These are phyloP conservation scores for Plasmodium billcollinsi DNA, from an alignment of 169 alveolate genomes.

Conservation along the genomic window DNA sequence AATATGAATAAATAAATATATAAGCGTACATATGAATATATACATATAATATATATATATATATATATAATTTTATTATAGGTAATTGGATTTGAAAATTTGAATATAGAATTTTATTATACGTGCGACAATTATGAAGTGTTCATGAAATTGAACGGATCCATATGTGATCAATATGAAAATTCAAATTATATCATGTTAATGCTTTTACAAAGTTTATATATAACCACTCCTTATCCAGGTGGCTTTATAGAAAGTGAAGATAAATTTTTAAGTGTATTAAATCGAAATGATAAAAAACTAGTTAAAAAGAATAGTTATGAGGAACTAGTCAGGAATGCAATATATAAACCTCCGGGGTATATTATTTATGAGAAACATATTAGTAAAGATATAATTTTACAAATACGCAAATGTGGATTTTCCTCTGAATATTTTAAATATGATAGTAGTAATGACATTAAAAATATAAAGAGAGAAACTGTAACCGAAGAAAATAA, in stretches of 20 bases:
- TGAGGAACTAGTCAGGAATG: background rate
- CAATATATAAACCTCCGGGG: constrained; percentile 68
- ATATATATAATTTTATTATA: background rate
- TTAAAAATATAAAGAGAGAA: background rate
- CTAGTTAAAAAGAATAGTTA: background rate
- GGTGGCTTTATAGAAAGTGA: constrained; percentile 72
- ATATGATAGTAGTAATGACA: background rate
- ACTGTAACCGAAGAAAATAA: background rate
- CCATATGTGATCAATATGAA: constrained; percentile 68
- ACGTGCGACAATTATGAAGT: constrained; percentile 68
- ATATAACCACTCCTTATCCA: constrained; percentile 72
- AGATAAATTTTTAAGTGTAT: constrained; percentile 39
- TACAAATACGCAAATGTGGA: constrained; percentile 71
- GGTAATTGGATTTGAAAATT: constrained; percentile 56
- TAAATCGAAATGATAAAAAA: constrained; percentile 43
- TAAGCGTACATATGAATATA: background rate
- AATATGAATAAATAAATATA: background rate
- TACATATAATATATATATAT: constrained; percentile 1
- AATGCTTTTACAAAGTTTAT: constrained; percentile 58
- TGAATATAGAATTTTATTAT: constrained; percentile 60
- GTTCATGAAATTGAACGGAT: constrained; percentile 59
- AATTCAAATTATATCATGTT: constrained; percentile 61
- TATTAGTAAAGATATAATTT: constrained; percentile 56
- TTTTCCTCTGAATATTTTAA: constrained; percentile 62
- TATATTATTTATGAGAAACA: constrained; percentile 54